Conservation (phyloP, 192 early-diverging fungal species). For the Lobosporangium transversale region DNA sequence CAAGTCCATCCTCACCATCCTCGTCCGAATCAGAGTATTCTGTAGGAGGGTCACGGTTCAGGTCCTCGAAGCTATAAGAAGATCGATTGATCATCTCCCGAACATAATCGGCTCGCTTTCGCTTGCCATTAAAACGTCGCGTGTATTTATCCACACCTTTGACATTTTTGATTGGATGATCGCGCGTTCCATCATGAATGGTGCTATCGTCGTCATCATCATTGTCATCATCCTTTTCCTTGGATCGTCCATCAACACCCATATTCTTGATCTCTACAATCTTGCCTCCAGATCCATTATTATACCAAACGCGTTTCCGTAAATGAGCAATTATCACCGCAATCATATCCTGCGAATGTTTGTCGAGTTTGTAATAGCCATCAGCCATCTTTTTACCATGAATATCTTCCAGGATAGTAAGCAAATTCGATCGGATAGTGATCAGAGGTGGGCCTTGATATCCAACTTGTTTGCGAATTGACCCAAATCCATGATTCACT, state of each 20-base stretch:
- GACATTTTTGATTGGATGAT: constrained; percentile 6
- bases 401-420: not conserved
- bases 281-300: constrained; percentile 33
- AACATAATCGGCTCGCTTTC: constrained; percentile 17
- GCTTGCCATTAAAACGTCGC: constrained; percentile 24
- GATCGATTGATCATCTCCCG: too few relatives aligned
- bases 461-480: constrained; percentile 16
- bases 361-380: constrained; percentile 9
- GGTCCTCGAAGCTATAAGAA: too few relatives aligned
- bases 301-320: constrained; percentile 23
- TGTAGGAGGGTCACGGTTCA: constrained; percentile 14
- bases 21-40: constrained; percentile 34
- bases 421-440: not conserved
- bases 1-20: constrained; percentile 5
- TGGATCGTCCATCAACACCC: constrained; percentile 9
- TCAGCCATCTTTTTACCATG: constrained; percentile 12
- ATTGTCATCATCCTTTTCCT: not conserved
- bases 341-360: constrained; percentile 39
- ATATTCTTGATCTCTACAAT: constrained; percentile 22
- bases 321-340: constrained; percentile 28
- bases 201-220: not conserved
- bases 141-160: constrained; percentile 42
- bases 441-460: constrained; percentile 15
- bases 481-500: not conserved
- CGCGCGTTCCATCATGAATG: not conserved